phyloP scores from a whole-genome alignment of 2,329 filamentous ascomycete species.

The Talaromyces sp. region DNA sequence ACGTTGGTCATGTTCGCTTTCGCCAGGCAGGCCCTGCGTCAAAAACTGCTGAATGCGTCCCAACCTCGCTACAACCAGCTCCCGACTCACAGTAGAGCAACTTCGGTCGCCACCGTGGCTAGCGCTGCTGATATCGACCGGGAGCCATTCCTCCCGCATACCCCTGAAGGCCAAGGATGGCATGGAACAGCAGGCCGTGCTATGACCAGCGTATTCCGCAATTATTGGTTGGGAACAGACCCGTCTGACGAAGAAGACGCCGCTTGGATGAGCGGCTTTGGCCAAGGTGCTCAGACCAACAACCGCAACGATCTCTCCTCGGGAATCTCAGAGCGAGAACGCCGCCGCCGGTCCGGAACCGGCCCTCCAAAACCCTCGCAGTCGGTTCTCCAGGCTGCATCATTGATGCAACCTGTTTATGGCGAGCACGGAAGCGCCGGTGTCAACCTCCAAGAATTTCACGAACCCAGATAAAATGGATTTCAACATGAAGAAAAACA shows the following conservation, averaged over 20 bases:
- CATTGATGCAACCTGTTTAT: conserved; percentile 29
- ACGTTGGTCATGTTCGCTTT: conserved; percentile 78
- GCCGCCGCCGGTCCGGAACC: conserved; percentile 58
- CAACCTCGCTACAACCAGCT: conserved; percentile 35
- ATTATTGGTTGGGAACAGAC: conserved; percentile 69
- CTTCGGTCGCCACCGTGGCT: conserved; percentile 45
- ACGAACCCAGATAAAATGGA: conserved; percentile 23
- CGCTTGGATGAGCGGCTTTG: conserved; percentile 64
- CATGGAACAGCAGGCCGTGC: conserved; percentile 71
- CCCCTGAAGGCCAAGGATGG: conserved; percentile 74
- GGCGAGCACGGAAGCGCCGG: conserved; percentile 21
- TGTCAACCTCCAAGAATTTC: conserved; percentile 36
- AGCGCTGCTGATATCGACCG: conserved; percentile 46
- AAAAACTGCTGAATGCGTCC: conserved; percentile 57
- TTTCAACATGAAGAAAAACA: not conserved
- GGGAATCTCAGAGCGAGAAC: conserved; percentile 51
- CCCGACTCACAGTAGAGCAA: conserved; percentile 39
- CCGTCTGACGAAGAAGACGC: conserved; percentile 50
- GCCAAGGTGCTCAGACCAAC: conserved; percentile 57
- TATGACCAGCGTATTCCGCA: conserved; percentile 69
- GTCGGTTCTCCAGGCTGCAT: conserved; percentile 29
- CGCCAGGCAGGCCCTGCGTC: conserved; percentile 70
- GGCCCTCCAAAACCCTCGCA: conserved; percentile 46
- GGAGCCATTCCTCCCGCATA: conserved; percentile 65
- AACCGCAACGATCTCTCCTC: conserved; percentile 39